phyloP scores from a whole-genome alignment of 225 moss, liverwort and hornwort species.

The Antitrichia curtipendula region DNA sequence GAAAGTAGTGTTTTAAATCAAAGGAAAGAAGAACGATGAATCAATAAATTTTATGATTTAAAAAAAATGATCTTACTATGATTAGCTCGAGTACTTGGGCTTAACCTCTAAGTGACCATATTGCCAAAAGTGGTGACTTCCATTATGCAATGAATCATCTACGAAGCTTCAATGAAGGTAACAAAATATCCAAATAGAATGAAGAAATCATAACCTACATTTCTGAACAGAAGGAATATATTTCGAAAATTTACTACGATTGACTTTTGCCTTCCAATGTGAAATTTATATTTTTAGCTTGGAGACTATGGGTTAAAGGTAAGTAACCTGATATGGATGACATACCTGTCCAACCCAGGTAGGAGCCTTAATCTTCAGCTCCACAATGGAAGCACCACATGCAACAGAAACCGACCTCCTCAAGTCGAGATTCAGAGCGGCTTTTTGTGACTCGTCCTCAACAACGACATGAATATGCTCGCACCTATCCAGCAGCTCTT shows the following conservation, averaged over 20 bases:
- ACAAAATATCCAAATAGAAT: not conserved
- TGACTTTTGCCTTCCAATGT: not conserved
- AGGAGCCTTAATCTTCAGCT: slow-evolving; percentile 76
- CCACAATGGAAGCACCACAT: slow-evolving; percentile 74
- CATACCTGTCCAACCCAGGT: slow-evolving; percentile 88
- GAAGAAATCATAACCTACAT: not conserved
- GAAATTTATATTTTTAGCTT: not conserved
- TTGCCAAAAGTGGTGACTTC: not conserved
- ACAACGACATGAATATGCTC: slow-evolving; percentile 57
- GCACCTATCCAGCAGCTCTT: slow-evolving; percentile 69
- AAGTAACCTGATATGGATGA: not conserved
- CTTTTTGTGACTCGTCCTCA: slow-evolving; percentile 42
- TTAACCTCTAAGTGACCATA: not conserved
- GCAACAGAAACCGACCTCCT: slow-evolving; percentile 80
- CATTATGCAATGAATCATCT: not conserved
- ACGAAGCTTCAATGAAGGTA: not conserved
- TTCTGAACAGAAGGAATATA: not conserved
- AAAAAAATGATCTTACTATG: too few relatives aligned
- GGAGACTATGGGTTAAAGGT: not conserved
- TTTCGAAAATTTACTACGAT: not conserved
- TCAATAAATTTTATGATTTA: not conserved
- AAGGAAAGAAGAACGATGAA: not conserved
- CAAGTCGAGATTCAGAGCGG: slow-evolving; percentile 47
- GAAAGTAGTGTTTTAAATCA: not conserved
- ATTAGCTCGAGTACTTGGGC: not conserved